Evolutionary conservation across 129 eudicot species (phyloP).

Genomic region (Solidago caesia): DNA sequence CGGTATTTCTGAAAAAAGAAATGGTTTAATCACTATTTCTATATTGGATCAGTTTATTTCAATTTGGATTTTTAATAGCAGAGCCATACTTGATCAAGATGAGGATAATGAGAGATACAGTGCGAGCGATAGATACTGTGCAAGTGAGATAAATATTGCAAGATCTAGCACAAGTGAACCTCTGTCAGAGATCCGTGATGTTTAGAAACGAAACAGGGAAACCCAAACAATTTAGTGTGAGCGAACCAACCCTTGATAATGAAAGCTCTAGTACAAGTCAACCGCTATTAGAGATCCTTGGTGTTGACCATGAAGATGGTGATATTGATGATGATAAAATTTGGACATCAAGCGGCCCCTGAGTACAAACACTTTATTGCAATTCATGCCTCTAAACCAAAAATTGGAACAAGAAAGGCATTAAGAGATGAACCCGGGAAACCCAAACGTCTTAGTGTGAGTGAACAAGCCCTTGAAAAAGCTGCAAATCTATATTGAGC

Average conservation of each 20-base stretch:
- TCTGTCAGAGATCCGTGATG: too few relatives aligned
- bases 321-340: conserved; percentile 33
- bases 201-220: too few relatives aligned
- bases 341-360: conserved; percentile 33
- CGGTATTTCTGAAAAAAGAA: neutral
- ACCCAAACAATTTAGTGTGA: neutral
- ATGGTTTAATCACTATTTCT: conserved; percentile 10
- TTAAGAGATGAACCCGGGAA: conserved; percentile 40
- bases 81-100: conserved; percentile 48
- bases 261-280: conserved; percentile 30
- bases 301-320: conserved; percentile 31
- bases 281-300: conserved; percentile 26
- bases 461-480: conserved; percentile 71
- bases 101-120: conserved; percentile 23
- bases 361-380: conserved; percentile 68
- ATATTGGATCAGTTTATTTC: neutral
- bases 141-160: neutral
- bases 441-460: conserved; percentile 72
- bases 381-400: conserved; percentile 73
- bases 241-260: neutral
- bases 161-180: conserved; percentile 11
- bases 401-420: conserved; percentile 54
- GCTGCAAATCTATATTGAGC: conserved; percentile 56
- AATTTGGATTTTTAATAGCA: conserved; percentile 28
- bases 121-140: conserved; percentile 10